Percentiles rank a stretch among this genome's conserved stretches.
These are phyloP conservation scores for Pseudodiploospora longispora DNA, from an alignment of 2,329 filamentous ascomycete species.

Conservation along the genomic window DNA sequence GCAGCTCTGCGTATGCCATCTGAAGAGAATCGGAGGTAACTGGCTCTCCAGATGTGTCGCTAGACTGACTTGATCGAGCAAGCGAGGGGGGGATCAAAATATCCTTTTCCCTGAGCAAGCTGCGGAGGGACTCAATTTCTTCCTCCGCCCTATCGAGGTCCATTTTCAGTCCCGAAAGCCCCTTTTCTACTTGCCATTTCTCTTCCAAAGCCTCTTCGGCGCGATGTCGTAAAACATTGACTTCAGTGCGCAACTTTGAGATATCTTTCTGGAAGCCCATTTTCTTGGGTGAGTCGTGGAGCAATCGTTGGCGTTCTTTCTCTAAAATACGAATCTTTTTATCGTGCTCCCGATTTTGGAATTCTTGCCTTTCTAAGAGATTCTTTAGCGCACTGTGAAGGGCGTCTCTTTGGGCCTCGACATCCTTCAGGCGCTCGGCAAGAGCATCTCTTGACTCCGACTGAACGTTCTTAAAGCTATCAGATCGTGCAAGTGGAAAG, in stretches of 20 bases:
- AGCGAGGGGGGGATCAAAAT: slow-evolving; percentile 61
- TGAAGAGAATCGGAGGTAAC: slow-evolving; percentile 65
- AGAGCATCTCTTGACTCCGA: slow-evolving; percentile 59
- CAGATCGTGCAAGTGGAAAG: slow-evolving; percentile 50
- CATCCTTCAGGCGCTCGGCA: slow-evolving; percentile 77
- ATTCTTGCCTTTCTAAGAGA: slow-evolving; percentile 75
- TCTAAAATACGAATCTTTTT: slow-evolving; percentile 75
- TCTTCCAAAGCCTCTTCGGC: slow-evolving; percentile 92
- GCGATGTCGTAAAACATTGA: slow-evolving; percentile 72
- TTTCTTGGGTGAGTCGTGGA: slow-evolving; percentile 61
- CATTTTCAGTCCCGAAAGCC: slow-evolving; percentile 83
- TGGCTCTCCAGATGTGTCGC: slow-evolving; percentile 24
- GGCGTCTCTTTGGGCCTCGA: slow-evolving; percentile 88
- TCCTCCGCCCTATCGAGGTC: slow-evolving; percentile 92
- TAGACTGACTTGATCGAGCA: slow-evolving; percentile 33
- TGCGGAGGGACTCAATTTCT: slow-evolving; percentile 77
- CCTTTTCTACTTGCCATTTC: slow-evolving; percentile 94
- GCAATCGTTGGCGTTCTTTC: slow-evolving; percentile 65
- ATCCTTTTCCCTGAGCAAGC: slow-evolving; percentile 73
- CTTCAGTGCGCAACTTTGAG: slow-evolving; percentile 68
- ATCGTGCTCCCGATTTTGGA: slow-evolving; percentile 73
- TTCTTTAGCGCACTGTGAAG: slow-evolving; percentile 81
- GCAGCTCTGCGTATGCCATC: slow-evolving; percentile 66
- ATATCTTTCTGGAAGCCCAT: slow-evolving; percentile 82
- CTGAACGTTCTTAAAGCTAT: slow-evolving; percentile 41